These are phyloP conservation scores for Quaeritorhiza haematococci DNA, from an alignment of 371 early-diverging fungal genomes.

Conservation along the genomic window DNA sequence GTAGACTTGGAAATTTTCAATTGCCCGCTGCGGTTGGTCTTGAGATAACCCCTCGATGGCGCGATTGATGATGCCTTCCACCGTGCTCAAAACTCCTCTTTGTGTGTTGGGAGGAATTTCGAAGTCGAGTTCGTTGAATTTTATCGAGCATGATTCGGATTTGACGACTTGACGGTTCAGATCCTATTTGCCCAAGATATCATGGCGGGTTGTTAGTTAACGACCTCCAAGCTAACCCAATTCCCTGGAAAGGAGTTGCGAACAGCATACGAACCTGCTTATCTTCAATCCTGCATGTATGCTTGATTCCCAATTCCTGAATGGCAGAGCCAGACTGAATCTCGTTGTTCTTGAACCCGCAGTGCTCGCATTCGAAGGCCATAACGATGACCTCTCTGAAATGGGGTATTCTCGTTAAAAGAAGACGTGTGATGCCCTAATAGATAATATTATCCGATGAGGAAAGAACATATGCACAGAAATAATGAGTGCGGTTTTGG, in stretches of 20 bases:
- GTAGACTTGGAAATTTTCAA: conserved; percentile 33
- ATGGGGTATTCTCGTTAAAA: conserved; percentile 89
- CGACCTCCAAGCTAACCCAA: not conserved
- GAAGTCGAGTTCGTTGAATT: conserved; percentile 78
- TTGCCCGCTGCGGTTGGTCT: conserved; percentile 71
- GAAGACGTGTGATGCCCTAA: conserved; percentile 76
- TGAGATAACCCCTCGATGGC: conserved; percentile 75
- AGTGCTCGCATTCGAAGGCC: conserved; percentile 93
- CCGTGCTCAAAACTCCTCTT: conserved; percentile 77
- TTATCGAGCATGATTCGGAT: conserved; percentile 74
- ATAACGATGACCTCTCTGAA: conserved; percentile 87
- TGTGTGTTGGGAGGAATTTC: conserved; percentile 79
- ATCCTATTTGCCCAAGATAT: conserved; percentile 42
- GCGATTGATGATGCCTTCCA: conserved; percentile 78
- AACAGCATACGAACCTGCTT: conserved; percentile 31
- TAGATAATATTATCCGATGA: conserved; percentile 3
- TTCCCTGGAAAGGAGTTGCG: not conserved
- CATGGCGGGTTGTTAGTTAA: not conserved
- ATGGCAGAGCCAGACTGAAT: conserved; percentile 81
- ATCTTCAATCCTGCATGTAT: conserved; percentile 53
- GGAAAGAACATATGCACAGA: not conserved
- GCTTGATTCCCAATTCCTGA: conserved; percentile 71
- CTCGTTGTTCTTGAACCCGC: conserved; percentile 84
- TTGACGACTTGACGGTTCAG: conserved; percentile 88
- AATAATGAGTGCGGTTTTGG: not conserved